Base-by-base conservation (phyloP, 129 eudicot genomes). In the Arctium lappa region DNA sequence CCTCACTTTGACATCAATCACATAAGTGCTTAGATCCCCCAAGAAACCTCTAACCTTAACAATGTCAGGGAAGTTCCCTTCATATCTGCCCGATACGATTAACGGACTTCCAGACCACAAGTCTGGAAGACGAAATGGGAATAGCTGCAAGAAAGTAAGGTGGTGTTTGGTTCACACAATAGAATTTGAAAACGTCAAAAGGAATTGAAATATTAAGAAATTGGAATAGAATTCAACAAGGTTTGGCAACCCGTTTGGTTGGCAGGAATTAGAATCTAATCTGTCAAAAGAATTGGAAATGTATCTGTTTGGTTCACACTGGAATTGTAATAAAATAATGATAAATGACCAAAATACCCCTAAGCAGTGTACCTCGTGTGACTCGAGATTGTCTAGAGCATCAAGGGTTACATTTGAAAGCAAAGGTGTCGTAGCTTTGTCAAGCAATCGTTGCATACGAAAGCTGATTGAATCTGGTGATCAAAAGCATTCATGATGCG, bases 71-170 rank as follows among this genome's bases (percentile, higher is more conserved):
- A 93, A 89, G 32, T 70, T 81, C 56, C 99, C 98, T 66, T 62
- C 40, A 74, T 75, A 96, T 90, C 98, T 91, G 71, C 99, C 99
- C 31, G 94, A 93, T 83, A 96, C 80, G 33, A 88, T 75, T 86
- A 96, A 78, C 7, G 98, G 96, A 56, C 86, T 80, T 84, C 88
- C 87, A 71, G 88, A 88, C 32, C 77, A 65, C 66, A 84, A 33
- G 80, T 96, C 99, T 39, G 94, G 97, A 77, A 89, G 70, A 40
- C 56, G 77, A 74, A 30, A 66, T 3, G 98, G 97, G 75, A 82
- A 87, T 81, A 91, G 46, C 99, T 96, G 89, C 86, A 88, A 60
- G 8, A 62, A 73, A 32, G 15, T 5, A 9, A 56, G 8, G 8
- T 44, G 50, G 12, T 4, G 6, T 42, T 42, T 42, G 48, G 27